Evolutionary conservation across 345 rosid genomes (phyloP), one percentile per base, ranked within the genome.

Genomic region (Moricandia moricandioides): DNA sequence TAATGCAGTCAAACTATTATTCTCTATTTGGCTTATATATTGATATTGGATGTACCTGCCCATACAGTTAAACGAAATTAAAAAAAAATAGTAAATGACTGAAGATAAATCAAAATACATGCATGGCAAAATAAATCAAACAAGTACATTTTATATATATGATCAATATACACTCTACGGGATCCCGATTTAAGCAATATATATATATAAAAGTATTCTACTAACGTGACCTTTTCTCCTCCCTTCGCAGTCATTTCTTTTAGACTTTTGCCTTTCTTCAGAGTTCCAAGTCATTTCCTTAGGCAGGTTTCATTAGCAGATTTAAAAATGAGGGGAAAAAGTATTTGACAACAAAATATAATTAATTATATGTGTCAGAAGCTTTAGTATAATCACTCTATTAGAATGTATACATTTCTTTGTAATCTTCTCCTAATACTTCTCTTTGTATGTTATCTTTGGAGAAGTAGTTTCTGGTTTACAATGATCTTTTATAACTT

Each of bases 161-260:
- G 34, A n/a, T 37, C 47, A 62, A 52, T n/a, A 37, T 30, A 30
- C 30, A 18, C 16, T 65, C 31, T 33, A 43, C 27, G 56, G 26
- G 34, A 61, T 75, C 43, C 6, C 3, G 3, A 45, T 49, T 51
- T 14, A 52, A 3, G 27, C 40, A 67, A 67, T 29, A 29, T 29
- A 29, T 29, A 59, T 18, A 16, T 8, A 79, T 77, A 29, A 47
- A 47, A 65, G 27, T 21, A 21, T 55, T 31, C 67, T 62, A 82
- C 31, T 31, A 86, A 82, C 88, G 82, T 86, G 86, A 85, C 74
- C 83, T 37, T 49, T 14, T 7, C 35, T 67, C 78, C 78, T 55
- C 70, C 61, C 77, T 56, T 16, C 26, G 13, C 17, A 59, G 16
- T 59, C 70, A 69, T 65, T 67, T 31, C 64, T 49, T 70, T 57